These are phyloP conservation scores for Castanea crenata DNA, from an alignment of 306 rosid genomes.

Conservation along the genomic window DNA sequence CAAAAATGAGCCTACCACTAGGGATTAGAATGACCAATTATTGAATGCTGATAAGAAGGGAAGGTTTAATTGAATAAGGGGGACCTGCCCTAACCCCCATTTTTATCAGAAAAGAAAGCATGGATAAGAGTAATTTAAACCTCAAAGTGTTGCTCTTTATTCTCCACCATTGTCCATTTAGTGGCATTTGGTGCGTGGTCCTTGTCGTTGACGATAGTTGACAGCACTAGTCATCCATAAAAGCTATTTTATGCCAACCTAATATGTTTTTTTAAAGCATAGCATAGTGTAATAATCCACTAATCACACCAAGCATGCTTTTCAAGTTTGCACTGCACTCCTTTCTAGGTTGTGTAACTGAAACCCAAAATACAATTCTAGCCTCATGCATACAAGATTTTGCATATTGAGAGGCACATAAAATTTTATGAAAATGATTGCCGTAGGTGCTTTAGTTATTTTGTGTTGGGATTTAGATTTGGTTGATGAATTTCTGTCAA, in stretches of 20 bases:
- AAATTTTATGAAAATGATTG: too few species aligned
- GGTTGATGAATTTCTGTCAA: too few species aligned
- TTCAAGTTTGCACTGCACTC: conserved; percentile 41
- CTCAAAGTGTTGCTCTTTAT: conserved; percentile 54
- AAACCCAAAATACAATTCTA: conserved; percentile 1
- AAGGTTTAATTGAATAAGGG: conserved; percentile 39
- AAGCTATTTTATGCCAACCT: conserved; percentile 57
- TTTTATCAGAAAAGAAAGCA: conserved; percentile 22
- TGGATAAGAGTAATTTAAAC: conserved; percentile 31
- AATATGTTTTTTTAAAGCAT: conserved; percentile 34
- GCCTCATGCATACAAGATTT: neutral
- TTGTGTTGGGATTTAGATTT: too few species aligned
- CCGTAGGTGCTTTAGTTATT: too few species aligned
- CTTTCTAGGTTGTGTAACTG: neutral
- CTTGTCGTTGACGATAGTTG: conserved; percentile 74
- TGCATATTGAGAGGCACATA: neutral
- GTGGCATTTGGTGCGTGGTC: conserved; percentile 59
- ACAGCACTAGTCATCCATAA: conserved; percentile 46
- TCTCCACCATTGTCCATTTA: conserved; percentile 61
- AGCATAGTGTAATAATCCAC: conserved; percentile 26
- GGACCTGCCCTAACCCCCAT: conserved; percentile 38
- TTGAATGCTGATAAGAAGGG: conserved; percentile 22
- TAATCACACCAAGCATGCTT: conserved; percentile 37
- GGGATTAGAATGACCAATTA: conserved; percentile 35
- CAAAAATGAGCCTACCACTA: neutral